These are phyloP conservation scores for Knoxia roxburghii DNA, from an alignment of 257 asterid species.

Conservation along the genomic window DNA sequence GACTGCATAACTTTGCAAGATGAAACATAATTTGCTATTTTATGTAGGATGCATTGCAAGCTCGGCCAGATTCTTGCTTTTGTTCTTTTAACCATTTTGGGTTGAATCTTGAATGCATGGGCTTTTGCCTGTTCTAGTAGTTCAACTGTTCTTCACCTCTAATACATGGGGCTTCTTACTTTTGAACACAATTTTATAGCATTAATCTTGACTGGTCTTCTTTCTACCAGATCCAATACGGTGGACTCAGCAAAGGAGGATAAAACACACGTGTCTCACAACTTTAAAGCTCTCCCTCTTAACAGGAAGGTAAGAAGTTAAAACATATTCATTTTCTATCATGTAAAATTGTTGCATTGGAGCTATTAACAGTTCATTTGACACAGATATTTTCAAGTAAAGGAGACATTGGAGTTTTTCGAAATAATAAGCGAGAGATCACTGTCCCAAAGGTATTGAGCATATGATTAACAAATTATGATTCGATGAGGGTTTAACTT, in stretches of 20 bases:
- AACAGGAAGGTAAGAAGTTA: slow-evolving; percentile 54
- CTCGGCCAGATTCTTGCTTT: slow-evolving; percentile 2
- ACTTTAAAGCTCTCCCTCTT: slow-evolving; percentile 79
- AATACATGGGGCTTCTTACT: background rate
- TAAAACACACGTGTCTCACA: slow-evolving; percentile 34
- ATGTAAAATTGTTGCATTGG: slow-evolving; percentile 7
- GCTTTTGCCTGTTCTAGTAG: background rate
- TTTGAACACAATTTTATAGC: background rate
- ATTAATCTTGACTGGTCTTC: background rate
- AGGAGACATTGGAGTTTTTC: slow-evolving; percentile 77
- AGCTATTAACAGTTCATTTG: slow-evolving; percentile 1
- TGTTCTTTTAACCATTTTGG: background rate
- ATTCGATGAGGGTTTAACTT: background rate
- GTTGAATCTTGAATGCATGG: background rate
- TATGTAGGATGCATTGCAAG: background rate
- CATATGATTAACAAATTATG: background rate
- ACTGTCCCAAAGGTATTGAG: slow-evolving; percentile 71
- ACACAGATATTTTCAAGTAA: slow-evolving; percentile 77
- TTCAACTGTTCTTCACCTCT: slow-evolving; percentile 2
- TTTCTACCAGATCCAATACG: slow-evolving; percentile 32
- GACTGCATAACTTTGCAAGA: background rate
- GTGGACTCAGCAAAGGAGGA: slow-evolving; percentile 37
- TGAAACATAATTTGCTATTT: background rate
- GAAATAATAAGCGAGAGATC: slow-evolving; percentile 61
- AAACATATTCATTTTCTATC: background rate